Evolutionary conservation across 2,329 filamentous ascomycete species (phyloP), one percentile per base, ranked within the genome.

Genomic region (Apiospora phragmitis): DNA sequence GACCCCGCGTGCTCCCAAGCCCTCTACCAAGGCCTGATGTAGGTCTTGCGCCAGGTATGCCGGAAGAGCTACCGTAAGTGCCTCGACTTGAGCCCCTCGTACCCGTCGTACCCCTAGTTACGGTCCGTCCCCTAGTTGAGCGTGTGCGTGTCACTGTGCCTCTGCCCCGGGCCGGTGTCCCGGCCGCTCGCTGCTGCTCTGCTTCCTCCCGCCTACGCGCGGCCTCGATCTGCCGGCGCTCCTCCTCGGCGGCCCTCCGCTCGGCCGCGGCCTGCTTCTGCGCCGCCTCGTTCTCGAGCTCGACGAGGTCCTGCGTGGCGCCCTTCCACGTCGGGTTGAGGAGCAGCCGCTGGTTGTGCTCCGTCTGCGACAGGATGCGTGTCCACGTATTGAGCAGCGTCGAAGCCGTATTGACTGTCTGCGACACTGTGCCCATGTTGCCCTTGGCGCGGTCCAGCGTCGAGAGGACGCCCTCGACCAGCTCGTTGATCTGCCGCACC

Each of bases 361-460:
- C 96, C 5, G 96, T 98, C 81, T 99, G 96, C 8, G 94, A 96
- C 16, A 99, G 89, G 74, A 99, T 98, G 68, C 94, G 91, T 11
- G 94, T 97, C 95, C 95, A 99, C 21, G 95, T 97, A 77, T 97
- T 94, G 42, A 99, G 90, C 18, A 99, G 88, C 1, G 93, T 93
- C 18, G 95, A 97, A 4, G 96, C 94, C 70, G 95, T 95, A 74
- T 89, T 88, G 55, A 98, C 94, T 3, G 96, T 98, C 72, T 89
- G 88, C 69, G 92, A 92, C 45, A 98, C 95, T 32, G 92, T 97
- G 93, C 90, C 86, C 93, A 96, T 96, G 80, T 95, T 95, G 70
- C 87, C 88, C 77, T 90, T 92, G 32, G 93, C 91, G 73, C 90
- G 89, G 75, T 92, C 89, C 29, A 96, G 84, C 59, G 91, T 93